phyloP scores from a whole-genome alignment of 2,329 filamentous ascomycete genomes.

The Scopulariopsis brevicaulis region DNA sequence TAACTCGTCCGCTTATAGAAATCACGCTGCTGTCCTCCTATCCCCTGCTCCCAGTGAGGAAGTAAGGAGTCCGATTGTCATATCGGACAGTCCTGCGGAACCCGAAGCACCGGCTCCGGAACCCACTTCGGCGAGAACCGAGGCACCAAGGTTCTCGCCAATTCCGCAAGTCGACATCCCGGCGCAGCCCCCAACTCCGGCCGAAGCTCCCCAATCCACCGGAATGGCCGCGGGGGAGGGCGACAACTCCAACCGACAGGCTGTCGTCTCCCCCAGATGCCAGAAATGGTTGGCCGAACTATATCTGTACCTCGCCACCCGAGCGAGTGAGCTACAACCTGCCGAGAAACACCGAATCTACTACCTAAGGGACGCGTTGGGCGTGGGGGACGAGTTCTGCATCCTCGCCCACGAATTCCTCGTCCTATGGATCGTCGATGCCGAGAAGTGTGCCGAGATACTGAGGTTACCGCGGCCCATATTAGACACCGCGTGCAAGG shows the following conservation, averaged over 20 bases:
- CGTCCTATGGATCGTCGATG: neutral
- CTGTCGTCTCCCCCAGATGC: neutral
- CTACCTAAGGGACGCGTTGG: neutral
- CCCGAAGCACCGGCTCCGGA: neutral
- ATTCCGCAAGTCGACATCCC: neutral
- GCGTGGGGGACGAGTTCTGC: neutral
- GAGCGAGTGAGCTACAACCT: neutral
- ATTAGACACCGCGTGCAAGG: neutral
- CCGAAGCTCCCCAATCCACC: neutral
- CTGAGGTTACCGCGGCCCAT: neutral
- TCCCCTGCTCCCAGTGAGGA: slow-evolving; percentile 2
- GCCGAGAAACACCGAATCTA: neutral
- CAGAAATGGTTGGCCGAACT: neutral
- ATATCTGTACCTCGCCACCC: neutral
- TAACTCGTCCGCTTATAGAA: neutral
- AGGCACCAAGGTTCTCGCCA: neutral
- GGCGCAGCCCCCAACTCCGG: neutral
- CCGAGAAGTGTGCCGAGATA: neutral
- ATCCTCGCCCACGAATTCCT: neutral
- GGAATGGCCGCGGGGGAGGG: too few relatives aligned
- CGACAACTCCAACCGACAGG: neutral
- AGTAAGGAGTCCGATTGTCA: neutral
- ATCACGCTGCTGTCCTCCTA: neutral
- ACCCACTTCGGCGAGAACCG: neutral
- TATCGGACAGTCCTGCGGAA: neutral